A percentile compares a stretch with the other conserved stretches of the same genome.
phyloP scores from a whole-genome alignment of 306 rosid genomes.

The Sphenostylis stenocarpa region DNA sequence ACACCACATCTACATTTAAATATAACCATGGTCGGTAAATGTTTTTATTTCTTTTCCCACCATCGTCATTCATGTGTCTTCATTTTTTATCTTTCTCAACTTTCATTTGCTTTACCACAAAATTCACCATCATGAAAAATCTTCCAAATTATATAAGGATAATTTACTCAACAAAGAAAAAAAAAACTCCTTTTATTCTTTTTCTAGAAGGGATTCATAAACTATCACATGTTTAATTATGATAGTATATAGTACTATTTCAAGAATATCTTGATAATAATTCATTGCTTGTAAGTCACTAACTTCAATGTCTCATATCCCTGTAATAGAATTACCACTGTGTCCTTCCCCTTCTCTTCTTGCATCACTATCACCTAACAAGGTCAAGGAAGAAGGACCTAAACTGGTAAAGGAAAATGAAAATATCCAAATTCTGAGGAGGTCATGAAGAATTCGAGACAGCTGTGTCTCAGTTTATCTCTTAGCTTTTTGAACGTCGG shows the following conservation, averaged over 20 bases:
- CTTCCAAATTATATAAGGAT: background rate
- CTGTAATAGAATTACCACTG: background rate
- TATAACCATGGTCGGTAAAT: constrained; percentile 23
- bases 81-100: background rate
- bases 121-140: too few species aligned
- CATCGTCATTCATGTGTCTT: constrained; percentile 19
- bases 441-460: constrained; percentile 4
- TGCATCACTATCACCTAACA: constrained; percentile 25
- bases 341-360: background rate
- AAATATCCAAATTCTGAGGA: constrained; percentile 6
- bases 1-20: constrained; percentile 16
- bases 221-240: background rate
- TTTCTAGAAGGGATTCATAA: background rate
- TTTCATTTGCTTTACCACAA: background rate
- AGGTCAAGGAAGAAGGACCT: background rate
- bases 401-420: background rate
- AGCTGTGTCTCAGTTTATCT: constrained; percentile 7
- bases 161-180: too few species aligned
- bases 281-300: background rate
- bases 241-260: background rate
- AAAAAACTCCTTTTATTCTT: background rate
- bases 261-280: background rate
- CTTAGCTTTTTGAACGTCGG: background rate
- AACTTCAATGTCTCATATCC: background rate
- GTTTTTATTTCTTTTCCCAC: background rate